phyloP scores from a whole-genome alignment of 208 protist genomes.

The Sergeia podlipaevii region DNA sequence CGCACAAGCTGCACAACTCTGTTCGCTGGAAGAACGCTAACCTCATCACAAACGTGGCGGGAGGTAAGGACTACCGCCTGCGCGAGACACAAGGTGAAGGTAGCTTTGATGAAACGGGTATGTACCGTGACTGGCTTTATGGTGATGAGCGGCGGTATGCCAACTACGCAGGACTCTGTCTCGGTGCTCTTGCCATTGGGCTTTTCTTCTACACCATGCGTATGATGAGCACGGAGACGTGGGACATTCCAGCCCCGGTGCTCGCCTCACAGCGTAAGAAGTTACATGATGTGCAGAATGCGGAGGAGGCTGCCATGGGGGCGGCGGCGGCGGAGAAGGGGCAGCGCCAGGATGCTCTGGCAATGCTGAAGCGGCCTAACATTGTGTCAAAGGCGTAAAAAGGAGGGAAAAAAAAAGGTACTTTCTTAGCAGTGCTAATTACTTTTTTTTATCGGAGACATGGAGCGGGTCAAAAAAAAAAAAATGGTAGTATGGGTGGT shows the following conservation, averaged over 20 bases:
- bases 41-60: conserved; percentile 75
- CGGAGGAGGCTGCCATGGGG: background rate
- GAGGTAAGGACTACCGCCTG: conserved; percentile 78
- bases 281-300: conserved; percentile 3
- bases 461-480: no score
- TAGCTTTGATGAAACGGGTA: conserved; percentile 77
- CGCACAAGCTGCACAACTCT: conserved; percentile 78
- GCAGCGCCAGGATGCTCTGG: conserved; percentile 53
- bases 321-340: background rate
- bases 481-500: no score
- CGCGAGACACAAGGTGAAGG: conserved; percentile 83
- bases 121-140: conserved; percentile 91
- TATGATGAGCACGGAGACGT: conserved; percentile 76
- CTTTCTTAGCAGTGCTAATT: no score
- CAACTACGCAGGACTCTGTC: conserved; percentile 73
- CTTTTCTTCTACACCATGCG: conserved; percentile 86
- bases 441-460: no score
- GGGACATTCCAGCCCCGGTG: conserved; percentile 83
- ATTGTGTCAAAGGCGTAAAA: conserved; percentile 41
- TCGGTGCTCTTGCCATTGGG: conserved; percentile 43
- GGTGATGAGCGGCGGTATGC: conserved; percentile 83
- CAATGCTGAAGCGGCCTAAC: conserved; percentile 72
- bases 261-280: conserved; percentile 68
- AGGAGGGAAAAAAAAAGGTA: background rate
- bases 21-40: conserved; percentile 87